Percentiles rank a stretch among this genome's conserved stretches.
These are phyloP conservation scores for Fusarium brachygibbosum DNA, from an alignment of 2,329 filamentous ascomycete species.

Conservation along the genomic window DNA sequence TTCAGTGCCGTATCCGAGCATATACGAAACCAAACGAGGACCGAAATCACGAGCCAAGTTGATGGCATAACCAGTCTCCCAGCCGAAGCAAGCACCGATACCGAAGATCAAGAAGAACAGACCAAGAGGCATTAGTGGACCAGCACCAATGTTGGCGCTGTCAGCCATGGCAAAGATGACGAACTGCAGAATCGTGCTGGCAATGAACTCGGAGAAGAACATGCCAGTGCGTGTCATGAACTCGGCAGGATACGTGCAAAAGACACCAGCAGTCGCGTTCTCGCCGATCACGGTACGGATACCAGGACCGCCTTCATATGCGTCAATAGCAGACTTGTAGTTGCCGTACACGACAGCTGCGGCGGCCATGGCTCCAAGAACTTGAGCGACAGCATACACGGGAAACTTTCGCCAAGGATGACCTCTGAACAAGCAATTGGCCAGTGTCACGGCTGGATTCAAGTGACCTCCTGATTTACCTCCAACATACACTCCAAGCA, in stretches of 20 bases:
- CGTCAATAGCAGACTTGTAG: constrained; percentile 74
- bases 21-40: constrained; percentile 74
- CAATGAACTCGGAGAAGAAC: constrained; percentile 80
- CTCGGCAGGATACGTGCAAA: constrained; percentile 77
- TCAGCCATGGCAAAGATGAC: constrained; percentile 78
- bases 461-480: constrained; percentile 76
- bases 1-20: constrained; percentile 75
- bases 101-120: constrained; percentile 82
- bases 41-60: constrained; percentile 81
- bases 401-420: constrained; percentile 79
- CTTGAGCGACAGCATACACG: constrained; percentile 74
- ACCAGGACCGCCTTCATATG: constrained; percentile 70
- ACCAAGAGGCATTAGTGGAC: constrained; percentile 68
- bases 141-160: constrained; percentile 67
- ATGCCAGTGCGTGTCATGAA: constrained; percentile 76
- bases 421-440: constrained; percentile 76
- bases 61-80: constrained; percentile 82
- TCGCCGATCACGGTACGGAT: constrained; percentile 71
- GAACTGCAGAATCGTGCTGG: constrained; percentile 77
- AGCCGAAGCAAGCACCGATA: constrained; percentile 79
- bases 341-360: constrained; percentile 72
- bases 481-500: constrained; percentile 76
- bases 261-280: constrained; percentile 76
- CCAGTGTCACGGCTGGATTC: constrained; percentile 78
- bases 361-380: constrained; percentile 75